These are phyloP conservation scores for Syzygium aromaticum DNA, from an alignment of 345 rosid genomes.

Conservation along the genomic window DNA sequence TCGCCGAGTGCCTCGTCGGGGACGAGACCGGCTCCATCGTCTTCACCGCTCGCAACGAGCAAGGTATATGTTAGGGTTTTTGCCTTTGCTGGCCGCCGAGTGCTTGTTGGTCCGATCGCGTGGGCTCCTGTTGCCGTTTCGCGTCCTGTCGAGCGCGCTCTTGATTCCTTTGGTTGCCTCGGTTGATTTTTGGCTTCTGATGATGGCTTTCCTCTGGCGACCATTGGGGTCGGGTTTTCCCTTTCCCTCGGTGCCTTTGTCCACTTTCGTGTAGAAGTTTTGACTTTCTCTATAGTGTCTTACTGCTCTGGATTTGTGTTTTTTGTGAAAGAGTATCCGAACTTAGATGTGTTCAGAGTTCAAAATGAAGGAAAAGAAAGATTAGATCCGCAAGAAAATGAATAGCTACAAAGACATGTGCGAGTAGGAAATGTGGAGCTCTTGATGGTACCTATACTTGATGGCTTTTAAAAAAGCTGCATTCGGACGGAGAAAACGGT, in stretches of 20 bases:
- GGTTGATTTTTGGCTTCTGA: background rate
- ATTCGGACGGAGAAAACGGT: background rate
- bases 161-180: background rate
- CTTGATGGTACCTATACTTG: background rate
- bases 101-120: background rate
- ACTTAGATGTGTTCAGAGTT: background rate
- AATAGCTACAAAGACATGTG: background rate
- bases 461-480: background rate
- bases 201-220: background rate
- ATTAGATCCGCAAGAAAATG: background rate
- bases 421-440: background rate
- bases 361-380: background rate
- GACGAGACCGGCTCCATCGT: constrained; percentile 64
- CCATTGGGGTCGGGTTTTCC: background rate
- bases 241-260: background rate
- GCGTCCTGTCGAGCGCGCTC: background rate
- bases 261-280: background rate
- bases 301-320: background rate
- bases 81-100: background rate
- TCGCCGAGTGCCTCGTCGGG: constrained; percentile 65
- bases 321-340: background rate
- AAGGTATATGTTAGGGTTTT: constrained; percentile 24
- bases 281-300: background rate
- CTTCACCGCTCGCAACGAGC: constrained; percentile 73
- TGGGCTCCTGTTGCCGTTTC: background rate